Base-by-base conservation (phyloP, 257 asterid species). In the Solanum rostratum region DNA sequence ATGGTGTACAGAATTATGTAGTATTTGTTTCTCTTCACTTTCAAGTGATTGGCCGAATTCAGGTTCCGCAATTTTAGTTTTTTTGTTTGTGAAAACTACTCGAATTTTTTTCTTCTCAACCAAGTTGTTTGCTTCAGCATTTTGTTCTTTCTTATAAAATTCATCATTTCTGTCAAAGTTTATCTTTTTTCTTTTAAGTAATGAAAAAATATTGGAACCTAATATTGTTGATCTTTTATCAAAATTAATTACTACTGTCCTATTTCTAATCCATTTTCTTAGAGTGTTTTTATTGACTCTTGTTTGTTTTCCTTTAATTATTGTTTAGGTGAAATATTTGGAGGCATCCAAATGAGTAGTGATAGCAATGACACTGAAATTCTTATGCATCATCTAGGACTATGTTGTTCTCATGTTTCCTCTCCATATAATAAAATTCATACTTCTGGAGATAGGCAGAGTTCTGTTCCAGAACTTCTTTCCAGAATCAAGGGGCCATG, bases 401-500 rank as follows among this genome's bases (percentile, higher is more conserved):
- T 85, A 55, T 91, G 98, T 78, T 89, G 93, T 87, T 89, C 91
- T 15, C 88, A 92, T 85, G 39, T 71, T 74, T 90, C 93, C 62
- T 91, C 87, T 80, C 93, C 87, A 76, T 88, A 86, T 20, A 65
- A 53, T 84, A 49, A 11, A 65, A 53, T 85, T 68, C 86, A 88
- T 79, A 87, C 86, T 45, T 89, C 90, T 89, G 88, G 86, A 84
- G 91, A 88, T 71, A 78, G 86, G 70, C 86, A 81, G 83, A 84
- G 62, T 82, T 83, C 97, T 41, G 88, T 97, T 85, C 97, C 94
- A 0, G 92, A 89, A 86, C 91, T 95, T 87, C 96, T 97, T 88
- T 95, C 98, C 82, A 90, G 84, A 88, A 89, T 97, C 89, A 94
- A 91, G 90, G 99, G 99, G 19, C 99, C 99, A 37, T 97, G 99